Evolutionary conservation across 2,329 filamentous ascomycete species (phyloP).

Genomic region (Penicillium sp.): DNA sequence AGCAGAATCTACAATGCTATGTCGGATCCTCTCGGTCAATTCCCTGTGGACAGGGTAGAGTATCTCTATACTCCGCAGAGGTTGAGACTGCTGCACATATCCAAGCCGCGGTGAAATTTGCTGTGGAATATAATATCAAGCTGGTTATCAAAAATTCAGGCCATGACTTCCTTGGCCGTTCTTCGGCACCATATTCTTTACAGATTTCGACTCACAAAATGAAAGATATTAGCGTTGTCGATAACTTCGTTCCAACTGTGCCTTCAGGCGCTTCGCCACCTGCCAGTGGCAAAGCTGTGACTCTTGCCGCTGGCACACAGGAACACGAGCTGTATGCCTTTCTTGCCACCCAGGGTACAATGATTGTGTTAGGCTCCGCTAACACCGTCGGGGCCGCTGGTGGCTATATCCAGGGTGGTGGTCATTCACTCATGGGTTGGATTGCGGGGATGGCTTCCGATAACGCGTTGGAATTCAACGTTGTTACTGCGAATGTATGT

Average conservation of each 20-base stretch:
- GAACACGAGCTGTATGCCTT: conserved; percentile 49
- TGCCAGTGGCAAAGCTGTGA: conserved; percentile 39
- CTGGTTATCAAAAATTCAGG: conserved; percentile 54
- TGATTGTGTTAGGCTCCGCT: conserved; percentile 44
- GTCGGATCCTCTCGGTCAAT: background rate
- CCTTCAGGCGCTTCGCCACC: background rate
- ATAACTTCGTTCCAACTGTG: conserved; percentile 3
- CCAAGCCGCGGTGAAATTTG: conserved; percentile 8
- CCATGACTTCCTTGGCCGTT: conserved; percentile 44
- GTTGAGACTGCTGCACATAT: conserved; percentile 1
- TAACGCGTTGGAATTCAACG: conserved; percentile 43
- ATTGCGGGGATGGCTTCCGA: conserved; percentile 46
- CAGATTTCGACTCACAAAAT: conserved; percentile 8
- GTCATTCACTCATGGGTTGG: conserved; percentile 47
- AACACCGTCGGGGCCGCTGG: conserved; percentile 54
- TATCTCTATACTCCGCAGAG: conserved; percentile 3
- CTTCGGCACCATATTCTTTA: conserved; percentile 6
- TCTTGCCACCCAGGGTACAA: conserved; percentile 38
- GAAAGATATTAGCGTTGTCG: background rate
- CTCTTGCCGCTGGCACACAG: conserved; percentile 52
- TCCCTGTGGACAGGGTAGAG: conserved; percentile 6
- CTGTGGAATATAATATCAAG: conserved; percentile 1
- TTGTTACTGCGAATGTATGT: conserved; percentile 37
- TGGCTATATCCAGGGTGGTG: conserved; percentile 59
- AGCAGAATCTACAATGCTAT: conserved; percentile 6